Evolutionary conservation across 2,329 filamentous ascomycete genomes (phyloP), one percentile per base, ranked within the genome.

Genomic region (Cryphonectria radicalis): DNA sequence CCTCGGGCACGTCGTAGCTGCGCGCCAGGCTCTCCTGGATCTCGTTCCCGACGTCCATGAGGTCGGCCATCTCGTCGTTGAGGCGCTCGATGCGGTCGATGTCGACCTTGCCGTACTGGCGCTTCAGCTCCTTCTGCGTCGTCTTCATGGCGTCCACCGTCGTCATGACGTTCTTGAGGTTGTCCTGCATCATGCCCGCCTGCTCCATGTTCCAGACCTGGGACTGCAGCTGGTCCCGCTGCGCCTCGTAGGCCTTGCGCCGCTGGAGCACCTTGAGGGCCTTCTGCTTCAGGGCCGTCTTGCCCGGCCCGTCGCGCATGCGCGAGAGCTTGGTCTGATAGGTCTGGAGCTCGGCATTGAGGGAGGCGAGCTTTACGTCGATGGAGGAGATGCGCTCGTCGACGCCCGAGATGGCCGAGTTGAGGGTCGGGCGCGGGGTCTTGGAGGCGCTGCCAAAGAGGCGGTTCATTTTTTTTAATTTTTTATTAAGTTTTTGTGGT

Each of bases 191-290:
- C 88, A 95, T 97, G 80, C 93, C 92, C 3, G 95, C 95, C 83
- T 98, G 95, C 84, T 98, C 95, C 95, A 99, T 98, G 84, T 98
- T 98, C 95, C 95, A 98, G 32, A 93, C 93, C 83, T 99, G 96
- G 75, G 92, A 89, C 83, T 97, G 93, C 68, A 98, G 90, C 83
- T 98, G 95, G 78, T 98, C 94, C 75, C 95, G 93, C 82, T 98
- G 94, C 4, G 89, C 87, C 83, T 99, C 96, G 89, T 97, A 97
- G 82, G 95, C 92, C 80, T 97, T 97, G 76, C 95, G 92, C 72
- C 94, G 92, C 83, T 97, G 94, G 2, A 98, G 91, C 14, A 98
- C 91, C 78, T 97, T 97, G 77, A 97, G 91, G 2, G 95, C 95
- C 79, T 98, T 98, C 78, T 97, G 91, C 80, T 96, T 97, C 77